Evolutionary conservation across 768 basidiomycete species (phyloP).

Genomic region (Russula sp.): DNA sequence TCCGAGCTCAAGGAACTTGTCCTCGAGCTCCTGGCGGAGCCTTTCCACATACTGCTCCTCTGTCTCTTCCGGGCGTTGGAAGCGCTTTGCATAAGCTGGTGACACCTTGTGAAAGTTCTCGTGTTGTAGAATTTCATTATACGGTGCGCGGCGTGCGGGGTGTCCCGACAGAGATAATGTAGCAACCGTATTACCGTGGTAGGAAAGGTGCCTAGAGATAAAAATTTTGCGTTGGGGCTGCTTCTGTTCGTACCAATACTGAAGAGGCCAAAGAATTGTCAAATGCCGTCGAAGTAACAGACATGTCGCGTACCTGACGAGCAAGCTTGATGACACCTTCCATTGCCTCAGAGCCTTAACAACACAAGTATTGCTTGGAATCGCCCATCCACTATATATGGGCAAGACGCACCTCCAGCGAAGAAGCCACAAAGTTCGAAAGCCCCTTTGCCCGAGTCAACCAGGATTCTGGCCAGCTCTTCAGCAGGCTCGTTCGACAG

Average conservation of each 20-base stretch:
- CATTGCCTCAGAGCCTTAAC: conserved; percentile 80
- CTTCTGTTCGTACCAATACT: conserved; percentile 68
- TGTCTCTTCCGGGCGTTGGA: conserved; percentile 59
- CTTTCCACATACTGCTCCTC: conserved; percentile 77
- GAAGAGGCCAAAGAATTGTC: neutral
- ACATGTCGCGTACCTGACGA: conserved; percentile 49
- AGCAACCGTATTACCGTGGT: conserved; percentile 77
- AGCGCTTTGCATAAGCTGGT: conserved; percentile 82
- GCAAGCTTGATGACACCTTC: conserved; percentile 80
- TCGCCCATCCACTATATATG: neutral
- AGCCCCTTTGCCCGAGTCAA: conserved; percentile 63
- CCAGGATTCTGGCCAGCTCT: conserved; percentile 59
- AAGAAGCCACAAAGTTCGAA: conserved; percentile 68
- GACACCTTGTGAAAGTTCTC: conserved; percentile 78
- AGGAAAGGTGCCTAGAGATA: conserved; percentile 73
- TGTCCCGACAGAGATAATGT: conserved; percentile 66
- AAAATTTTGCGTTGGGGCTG: conserved; percentile 70
- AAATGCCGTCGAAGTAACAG: neutral
- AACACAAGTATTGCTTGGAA: neutral
- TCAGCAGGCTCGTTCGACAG: conserved; percentile 78
- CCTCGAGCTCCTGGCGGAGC: conserved; percentile 73
- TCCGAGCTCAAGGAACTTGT: conserved; percentile 78
- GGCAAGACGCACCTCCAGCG: conserved; percentile 54
- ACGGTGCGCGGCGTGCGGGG: conserved; percentile 61
- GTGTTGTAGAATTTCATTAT: conserved; percentile 56